Conservation (phyloP, 108 stramenopile genomes). For the Nitzschia palea region DNA sequence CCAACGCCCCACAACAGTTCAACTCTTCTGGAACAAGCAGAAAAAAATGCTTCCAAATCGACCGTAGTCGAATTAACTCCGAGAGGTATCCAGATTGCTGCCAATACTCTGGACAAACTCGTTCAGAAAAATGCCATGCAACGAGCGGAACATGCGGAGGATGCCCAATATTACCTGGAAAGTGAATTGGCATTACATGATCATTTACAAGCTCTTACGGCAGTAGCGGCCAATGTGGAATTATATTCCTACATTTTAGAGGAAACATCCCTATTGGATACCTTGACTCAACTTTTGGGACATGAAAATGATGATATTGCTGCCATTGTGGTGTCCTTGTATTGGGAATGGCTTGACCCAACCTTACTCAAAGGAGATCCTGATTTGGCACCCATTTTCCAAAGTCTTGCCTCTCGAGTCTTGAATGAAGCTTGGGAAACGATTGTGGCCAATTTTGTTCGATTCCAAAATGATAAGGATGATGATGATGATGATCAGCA, state of each 20-base stretch:
- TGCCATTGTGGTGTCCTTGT: conserved; percentile 50
- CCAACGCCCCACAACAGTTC: conserved; percentile 19
- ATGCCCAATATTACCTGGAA: conserved; percentile 67
- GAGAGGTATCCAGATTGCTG: conserved; percentile 48
- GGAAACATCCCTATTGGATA: conserved; percentile 24
- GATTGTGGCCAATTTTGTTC: conserved; percentile 36
- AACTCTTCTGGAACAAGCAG: conserved; percentile 67
- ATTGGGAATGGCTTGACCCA: conserved; percentile 75
- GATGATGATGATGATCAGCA: conserved; percentile 11
- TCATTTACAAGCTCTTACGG: conserved; percentile 46
- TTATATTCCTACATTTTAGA: conserved; percentile 43
- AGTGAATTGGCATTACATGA: conserved; percentile 74
- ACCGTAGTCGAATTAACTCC: conserved; percentile 50
- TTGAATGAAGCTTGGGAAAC: conserved; percentile 36
- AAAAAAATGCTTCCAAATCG: conserved; percentile 32
- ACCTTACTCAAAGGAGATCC: conserved; percentile 31
- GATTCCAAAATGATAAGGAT: conserved; percentile 9
- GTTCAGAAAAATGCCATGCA: conserved; percentile 47
- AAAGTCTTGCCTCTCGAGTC: conserved; percentile 12
- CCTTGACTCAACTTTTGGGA: conserved; percentile 38
- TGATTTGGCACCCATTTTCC: conserved; percentile 5
- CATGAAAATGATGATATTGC: conserved; percentile 75
- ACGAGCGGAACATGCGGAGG: conserved; percentile 44
- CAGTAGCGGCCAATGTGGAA: conserved; percentile 45
- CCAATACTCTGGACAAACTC: conserved; percentile 39